Conservation (phyloP, 257 asterid genomes). For the Przewalskia tangutica region DNA sequence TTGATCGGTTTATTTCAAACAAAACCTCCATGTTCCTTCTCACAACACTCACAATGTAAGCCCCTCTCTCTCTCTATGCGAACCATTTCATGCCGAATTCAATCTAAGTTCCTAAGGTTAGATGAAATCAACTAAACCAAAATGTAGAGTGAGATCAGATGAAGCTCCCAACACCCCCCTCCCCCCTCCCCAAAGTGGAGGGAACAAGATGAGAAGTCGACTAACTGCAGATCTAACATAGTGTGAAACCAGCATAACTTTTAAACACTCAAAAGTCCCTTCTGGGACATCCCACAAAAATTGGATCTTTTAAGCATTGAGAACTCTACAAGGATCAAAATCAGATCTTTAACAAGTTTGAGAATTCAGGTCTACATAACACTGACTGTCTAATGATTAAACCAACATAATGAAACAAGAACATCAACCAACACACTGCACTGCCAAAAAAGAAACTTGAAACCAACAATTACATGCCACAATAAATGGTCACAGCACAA, state of each 20-base stretch:
- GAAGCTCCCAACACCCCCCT: background rate
- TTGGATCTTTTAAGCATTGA: background rate
- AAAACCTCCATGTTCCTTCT: background rate
- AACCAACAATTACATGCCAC: background rate
- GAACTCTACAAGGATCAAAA: background rate
- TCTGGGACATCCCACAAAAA: background rate
- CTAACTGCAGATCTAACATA: background rate
- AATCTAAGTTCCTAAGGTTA: background rate
- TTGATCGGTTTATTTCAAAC: background rate
- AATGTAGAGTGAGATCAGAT: background rate
- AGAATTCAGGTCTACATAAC: background rate
- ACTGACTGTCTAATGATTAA: background rate
- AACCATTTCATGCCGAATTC: background rate
- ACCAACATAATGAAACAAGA: background rate
- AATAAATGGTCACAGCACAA: background rate
- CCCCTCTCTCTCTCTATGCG: background rate
- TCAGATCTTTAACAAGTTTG: background rate
- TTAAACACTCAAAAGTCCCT: background rate
- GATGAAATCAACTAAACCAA: background rate
- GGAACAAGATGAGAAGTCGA: background rate
- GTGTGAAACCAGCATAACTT: background rate
- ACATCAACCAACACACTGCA: background rate
- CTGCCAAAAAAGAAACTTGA: background rate
- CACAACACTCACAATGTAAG: background rate
- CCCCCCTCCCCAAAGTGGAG: background rate